Conservation (phyloP, 129 eudicot species). For the Solidago caesia region DNA sequence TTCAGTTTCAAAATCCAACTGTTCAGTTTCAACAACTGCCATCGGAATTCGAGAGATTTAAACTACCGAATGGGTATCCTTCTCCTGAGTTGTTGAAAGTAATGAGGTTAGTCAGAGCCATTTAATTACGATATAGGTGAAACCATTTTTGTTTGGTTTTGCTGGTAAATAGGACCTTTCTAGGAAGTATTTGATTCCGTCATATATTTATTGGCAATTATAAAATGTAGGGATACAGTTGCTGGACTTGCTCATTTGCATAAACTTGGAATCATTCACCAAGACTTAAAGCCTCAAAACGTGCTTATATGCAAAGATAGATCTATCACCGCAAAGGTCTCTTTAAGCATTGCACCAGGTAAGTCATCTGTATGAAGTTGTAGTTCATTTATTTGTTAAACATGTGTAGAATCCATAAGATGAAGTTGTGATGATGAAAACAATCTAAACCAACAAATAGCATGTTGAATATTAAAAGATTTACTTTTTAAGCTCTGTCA, state of each 20-base stretch:
- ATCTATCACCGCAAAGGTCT: constrained; percentile 69
- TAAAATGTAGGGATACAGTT: constrained; percentile 63
- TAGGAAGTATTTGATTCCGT: constrained; percentile 4
- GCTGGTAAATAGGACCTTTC: background rate
- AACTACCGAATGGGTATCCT: constrained; percentile 70
- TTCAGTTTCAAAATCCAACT: constrained; percentile 24
- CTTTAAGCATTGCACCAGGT: constrained; percentile 76
- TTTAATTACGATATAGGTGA: background rate
- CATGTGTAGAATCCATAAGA: too few relatives aligned
- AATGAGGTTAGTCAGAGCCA: constrained; percentile 60
- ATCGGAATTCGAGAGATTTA: constrained; percentile 31
- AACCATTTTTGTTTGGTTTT: background rate
- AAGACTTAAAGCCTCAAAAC: constrained; percentile 86
- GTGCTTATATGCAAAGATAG: constrained; percentile 69
- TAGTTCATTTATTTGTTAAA: too few relatives aligned
- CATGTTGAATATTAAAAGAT: too few relatives aligned
- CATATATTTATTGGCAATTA: constrained; percentile 1
- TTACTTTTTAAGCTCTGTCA: background rate
- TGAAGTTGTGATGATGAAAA: too few relatives aligned
- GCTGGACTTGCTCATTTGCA: constrained; percentile 78
- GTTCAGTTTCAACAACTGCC: constrained; percentile 21
- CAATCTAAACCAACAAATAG: background rate
- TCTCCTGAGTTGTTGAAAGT: constrained; percentile 64
- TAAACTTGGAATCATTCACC: constrained; percentile 79
- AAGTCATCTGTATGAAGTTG: constrained; percentile 28